phyloP scores from a whole-genome alignment of 2,329 filamentous ascomycete genomes.

The Colletotrichum sublineola region DNA sequence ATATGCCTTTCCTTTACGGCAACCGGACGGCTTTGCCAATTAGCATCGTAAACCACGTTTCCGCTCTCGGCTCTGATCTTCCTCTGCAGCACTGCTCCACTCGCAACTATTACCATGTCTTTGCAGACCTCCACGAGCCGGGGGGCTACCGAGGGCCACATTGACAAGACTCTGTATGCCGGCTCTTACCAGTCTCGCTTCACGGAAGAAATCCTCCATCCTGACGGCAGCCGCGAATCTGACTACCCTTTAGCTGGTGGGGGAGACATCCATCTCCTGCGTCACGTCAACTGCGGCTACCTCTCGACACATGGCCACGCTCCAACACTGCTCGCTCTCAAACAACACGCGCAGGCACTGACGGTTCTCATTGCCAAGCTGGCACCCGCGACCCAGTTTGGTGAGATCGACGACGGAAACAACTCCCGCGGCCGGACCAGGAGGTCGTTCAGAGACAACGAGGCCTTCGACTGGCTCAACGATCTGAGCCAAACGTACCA shows the following conservation, averaged over 20 bases:
- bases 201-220: slow-evolving; percentile 21
- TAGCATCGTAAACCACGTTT: background rate
- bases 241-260: slow-evolving; percentile 35
- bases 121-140: background rate
- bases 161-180: slow-evolving; percentile 38
- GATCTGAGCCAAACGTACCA: slow-evolving; percentile 63
- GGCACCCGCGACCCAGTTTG: slow-evolving; percentile 52
- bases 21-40: background rate
- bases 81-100: background rate
- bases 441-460: slow-evolving; percentile 54
- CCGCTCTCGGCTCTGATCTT: background rate
- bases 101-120: background rate
- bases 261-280: slow-evolving; percentile 46
- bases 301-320: slow-evolving; percentile 65
- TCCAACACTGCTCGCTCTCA: slow-evolving; percentile 69
- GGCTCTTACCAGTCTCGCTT: slow-evolving; percentile 38
- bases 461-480: slow-evolving; percentile 70
- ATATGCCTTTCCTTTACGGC: background rate
- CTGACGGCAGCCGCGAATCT: background rate
- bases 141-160: background rate
- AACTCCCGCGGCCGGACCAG: slow-evolving; percentile 26
- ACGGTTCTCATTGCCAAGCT: slow-evolving; percentile 64
- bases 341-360: slow-evolving; percentile 72
- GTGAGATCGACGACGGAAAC: slow-evolving; percentile 48
- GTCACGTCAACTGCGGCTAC: slow-evolving; percentile 69